Conservation (phyloP, 495 filamentous ascomycete species). For the Beverwykella pulmonaria region DNA sequence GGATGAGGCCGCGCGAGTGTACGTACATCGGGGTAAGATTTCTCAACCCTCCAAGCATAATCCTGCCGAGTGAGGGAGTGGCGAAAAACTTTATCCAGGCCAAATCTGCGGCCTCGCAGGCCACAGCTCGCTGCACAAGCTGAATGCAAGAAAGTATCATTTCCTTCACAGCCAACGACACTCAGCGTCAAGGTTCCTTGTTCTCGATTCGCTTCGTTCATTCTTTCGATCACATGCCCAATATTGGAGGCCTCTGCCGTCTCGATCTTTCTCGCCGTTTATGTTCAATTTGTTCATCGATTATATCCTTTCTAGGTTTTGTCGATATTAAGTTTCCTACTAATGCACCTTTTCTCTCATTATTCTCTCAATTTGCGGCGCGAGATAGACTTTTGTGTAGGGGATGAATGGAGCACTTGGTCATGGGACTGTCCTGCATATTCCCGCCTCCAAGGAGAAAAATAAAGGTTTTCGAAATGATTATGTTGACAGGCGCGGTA, state of each 20-base stretch:
- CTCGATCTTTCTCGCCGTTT: neutral
- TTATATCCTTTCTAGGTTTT: neutral
- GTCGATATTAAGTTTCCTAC: too few relatives aligned
- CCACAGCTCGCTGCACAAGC: neutral
- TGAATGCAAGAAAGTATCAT: neutral
- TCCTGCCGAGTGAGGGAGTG: neutral
- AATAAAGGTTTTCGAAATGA: too few relatives aligned
- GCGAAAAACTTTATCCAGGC: neutral
- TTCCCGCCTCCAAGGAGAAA: too few relatives aligned
- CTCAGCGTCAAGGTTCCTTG: neutral
- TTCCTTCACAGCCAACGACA: neutral
- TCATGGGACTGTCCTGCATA: too few relatives aligned
- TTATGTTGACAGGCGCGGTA: too few relatives aligned
- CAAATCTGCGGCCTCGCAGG: neutral
- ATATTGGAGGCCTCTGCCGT: neutral
- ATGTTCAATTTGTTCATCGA: too few relatives aligned
- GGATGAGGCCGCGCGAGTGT: neutral
- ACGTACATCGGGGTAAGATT: neutral
- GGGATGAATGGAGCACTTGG: too few relatives aligned
- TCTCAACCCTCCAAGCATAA: neutral
- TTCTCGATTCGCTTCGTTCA: neutral
- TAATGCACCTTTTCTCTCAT: too few relatives aligned
- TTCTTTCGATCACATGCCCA: neutral
- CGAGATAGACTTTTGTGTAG: too few relatives aligned
- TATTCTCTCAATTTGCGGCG: too few relatives aligned